Base-by-base conservation (phyloP, 2,329 filamentous ascomycete species). In the Sporothrix variecibatus region DNA sequence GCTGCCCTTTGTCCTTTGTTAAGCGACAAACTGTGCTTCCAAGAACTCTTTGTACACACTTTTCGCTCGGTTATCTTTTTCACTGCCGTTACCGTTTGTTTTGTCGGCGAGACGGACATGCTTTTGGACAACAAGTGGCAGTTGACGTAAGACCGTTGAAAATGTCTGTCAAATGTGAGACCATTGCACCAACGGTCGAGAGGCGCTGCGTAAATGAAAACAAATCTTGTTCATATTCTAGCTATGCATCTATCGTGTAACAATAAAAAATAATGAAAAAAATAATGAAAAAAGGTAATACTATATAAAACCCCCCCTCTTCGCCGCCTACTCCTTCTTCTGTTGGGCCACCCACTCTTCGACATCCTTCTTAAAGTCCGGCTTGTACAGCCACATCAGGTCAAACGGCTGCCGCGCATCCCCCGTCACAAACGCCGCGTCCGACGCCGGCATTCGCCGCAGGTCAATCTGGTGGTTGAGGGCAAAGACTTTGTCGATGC, bases 401-500 rank as follows among this genome's bases (percentile, higher is more conserved):
- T 68, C 38, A 64, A 40, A 64, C 60, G 60, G 60, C 31, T 64
- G 31, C 60, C 60, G 60, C 60, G 31, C 60, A 20, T 17, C 60
- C 1, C 34, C 60, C 60, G 34, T 40, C 60, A 40, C 31, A 40
- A 40, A 23, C 31, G 20, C 60, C 60, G 9, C 20, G 31, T 64
- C 60, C 60, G 60, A 11, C 34, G 49, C 23, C 6, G 74, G 67
- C 62, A n/a, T 76, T 72, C 74, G 72, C 17, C 72, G 68, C 58
- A 72, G 38, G 53, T 75, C 72, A 38, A 75, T 73, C 70, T 74
- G 69, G 28, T 62, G 68, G 38, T 73, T 74, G 43, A 75, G 72
- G 53, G 60, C 76, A 7, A 78, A 38, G 26, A 79, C 76, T 6
- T 73, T 64, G 58, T 78, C 77, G 11, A 79, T 76, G 31, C 78